phyloP scores from a whole-genome alignment of 1,284 basidiomycete species.

The Athelia sp. region DNA sequence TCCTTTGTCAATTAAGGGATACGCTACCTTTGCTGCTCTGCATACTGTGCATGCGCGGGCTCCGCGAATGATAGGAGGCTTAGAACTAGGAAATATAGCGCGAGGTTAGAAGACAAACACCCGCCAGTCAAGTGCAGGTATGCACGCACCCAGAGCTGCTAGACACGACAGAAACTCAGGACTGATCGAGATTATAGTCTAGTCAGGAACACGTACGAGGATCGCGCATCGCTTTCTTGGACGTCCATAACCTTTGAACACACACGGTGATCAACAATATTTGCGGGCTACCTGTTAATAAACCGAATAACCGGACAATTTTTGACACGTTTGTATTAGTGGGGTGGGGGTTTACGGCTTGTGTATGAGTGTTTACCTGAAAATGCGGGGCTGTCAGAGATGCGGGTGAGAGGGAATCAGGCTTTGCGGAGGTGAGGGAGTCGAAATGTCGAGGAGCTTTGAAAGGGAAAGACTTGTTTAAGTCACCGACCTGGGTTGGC shows the following conservation, averaged over 20 bases:
- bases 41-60: slow-evolving; percentile 79
- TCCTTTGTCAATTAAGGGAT: slow-evolving; percentile 11
- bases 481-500: no score
- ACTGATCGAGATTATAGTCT: neutral
- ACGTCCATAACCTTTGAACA: neutral
- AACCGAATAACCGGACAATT: neutral
- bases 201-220: neutral
- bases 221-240: neutral
- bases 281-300: neutral
- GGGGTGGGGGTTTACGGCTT: neutral
- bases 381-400: no score
- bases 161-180: neutral
- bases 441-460: no score
- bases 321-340: neutral
- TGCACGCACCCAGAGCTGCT: neutral
- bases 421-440: no score
- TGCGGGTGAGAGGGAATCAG: no score
- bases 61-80: slow-evolving; percentile 60
- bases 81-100: slow-evolving; percentile 25
- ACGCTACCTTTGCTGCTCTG: slow-evolving; percentile 70
- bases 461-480: no score
- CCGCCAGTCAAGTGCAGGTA: slow-evolving; percentile 5
- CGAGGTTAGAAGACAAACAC: slow-evolving; percentile 1
- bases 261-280: slow-evolving; percentile 1
- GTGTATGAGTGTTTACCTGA: no score